Conservation (phyloP, 805 yeast species). For the Pachysolen tannophilus region DNA sequence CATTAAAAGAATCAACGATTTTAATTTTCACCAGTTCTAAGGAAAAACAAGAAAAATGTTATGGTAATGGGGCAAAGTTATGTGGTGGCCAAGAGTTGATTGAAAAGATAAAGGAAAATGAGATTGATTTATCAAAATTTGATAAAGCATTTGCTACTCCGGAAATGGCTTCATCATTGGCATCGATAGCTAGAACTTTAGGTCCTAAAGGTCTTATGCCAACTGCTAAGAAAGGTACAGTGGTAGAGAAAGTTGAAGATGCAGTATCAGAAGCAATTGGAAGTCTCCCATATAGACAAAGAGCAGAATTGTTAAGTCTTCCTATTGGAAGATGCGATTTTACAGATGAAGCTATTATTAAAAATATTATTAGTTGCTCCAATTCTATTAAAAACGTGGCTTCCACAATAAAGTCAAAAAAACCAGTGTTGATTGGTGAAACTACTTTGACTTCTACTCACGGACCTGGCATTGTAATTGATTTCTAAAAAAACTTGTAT, state of each 20-base stretch:
- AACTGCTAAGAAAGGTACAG: constrained; percentile 77
- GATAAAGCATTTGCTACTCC: constrained; percentile 84
- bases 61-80: constrained; percentile 48
- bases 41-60: constrained; percentile 43
- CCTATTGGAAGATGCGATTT: constrained; percentile 75
- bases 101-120: constrained; percentile 47
- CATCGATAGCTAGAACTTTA: constrained; percentile 64
- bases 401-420: constrained; percentile 52
- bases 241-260: constrained; percentile 51
- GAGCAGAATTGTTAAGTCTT: constrained; percentile 47
- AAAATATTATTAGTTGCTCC: constrained; percentile 62
- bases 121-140: constrained; percentile 43
- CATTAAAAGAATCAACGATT: constrained; percentile 56
- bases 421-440: constrained; percentile 63
- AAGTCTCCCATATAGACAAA: constrained; percentile 72
- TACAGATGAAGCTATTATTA: constrained; percentile 65
- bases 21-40: constrained; percentile 60
- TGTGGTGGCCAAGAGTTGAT: constrained; percentile 73
- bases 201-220: constrained; percentile 94
- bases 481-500: constrained; percentile 22
- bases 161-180: constrained; percentile 58
- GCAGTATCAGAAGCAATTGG: constrained; percentile 54
- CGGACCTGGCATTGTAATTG: constrained; percentile 75
- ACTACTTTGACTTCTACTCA: constrained; percentile 60
- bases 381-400: constrained; percentile 49